Percentiles rank a stretch among this genome's conserved stretches.
phyloP scores from a whole-genome alignment of 2,329 filamentous ascomycete genomes.

The Anisogramma anomala region DNA sequence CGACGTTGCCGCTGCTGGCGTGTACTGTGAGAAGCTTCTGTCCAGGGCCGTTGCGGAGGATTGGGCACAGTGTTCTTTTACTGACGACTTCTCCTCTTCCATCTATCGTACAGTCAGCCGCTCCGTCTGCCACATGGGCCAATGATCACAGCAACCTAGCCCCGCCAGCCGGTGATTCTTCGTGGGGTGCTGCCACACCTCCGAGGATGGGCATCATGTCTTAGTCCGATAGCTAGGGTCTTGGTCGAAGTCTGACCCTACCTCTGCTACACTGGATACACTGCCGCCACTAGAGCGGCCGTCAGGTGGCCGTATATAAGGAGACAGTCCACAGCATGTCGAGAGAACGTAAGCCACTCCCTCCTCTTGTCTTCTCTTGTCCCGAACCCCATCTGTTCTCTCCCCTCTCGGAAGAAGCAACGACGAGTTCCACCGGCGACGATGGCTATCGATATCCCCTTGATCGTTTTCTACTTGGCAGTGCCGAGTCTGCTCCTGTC shows the following conservation, averaged over 20 bases:
- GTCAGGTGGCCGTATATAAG: constrained; percentile 1
- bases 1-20: no score
- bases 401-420: not conserved
- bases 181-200: no score
- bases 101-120: no score
- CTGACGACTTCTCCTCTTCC: no score
- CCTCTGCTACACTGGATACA: not conserved
- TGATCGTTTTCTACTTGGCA: constrained; percentile 33
- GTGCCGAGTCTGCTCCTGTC: constrained; percentile 34
- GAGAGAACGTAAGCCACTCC: not conserved
- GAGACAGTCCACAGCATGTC: not conserved
- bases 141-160: no score
- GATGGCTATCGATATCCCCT: constrained; percentile 25
- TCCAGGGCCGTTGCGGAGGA: not conserved
- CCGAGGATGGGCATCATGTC: not conserved
- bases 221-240: not conserved
- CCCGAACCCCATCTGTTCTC: not conserved
- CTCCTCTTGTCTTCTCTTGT: not conserved
- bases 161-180: no score
- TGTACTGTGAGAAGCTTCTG: not conserved
- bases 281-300: not conserved
- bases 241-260: not conserved
- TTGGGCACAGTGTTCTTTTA: not conserved
- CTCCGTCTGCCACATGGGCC: no score
- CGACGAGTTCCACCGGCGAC: constrained; percentile 7